Evolutionary conservation across 1,284 basidiomycete genomes (phyloP), one percentile per base, ranked within the genome.

Genomic region (Coriolopsis trogii): DNA sequence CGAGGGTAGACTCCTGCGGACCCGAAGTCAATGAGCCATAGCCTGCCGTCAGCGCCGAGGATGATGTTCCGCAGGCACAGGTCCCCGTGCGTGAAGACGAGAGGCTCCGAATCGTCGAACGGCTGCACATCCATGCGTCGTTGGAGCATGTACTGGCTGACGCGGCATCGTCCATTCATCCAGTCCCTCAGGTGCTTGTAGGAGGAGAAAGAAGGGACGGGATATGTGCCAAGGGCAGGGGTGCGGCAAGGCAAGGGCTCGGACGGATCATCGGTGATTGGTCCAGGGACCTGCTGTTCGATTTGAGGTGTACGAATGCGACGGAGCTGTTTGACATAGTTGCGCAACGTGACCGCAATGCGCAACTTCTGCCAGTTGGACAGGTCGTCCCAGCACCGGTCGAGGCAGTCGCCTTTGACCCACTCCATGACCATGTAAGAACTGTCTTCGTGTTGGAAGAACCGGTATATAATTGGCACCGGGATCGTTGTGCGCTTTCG

Each of bases 1-100:
- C 34, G 43, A 1, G 69, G 69, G 46, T 68, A 71, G 30, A 63
- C 58, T 8, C 70, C 69, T 1, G 68, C 44, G 24, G 25, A 60
- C 2, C 45, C 65, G 60, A 64, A 70, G 50, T 69, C 67, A 15
- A 71, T 51, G 10, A 71, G 38, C 64, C 67, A 71, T 3, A 70
- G 38, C 9, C 38, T 41, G 6, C 63, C 61, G 29, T 69, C 63
- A 2, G 57, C 42, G 3, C 58, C 63, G 24, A 70, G 31, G n/a
- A 66, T 49, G 36, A 71, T 46, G 45, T 70, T 65, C 26, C 62
- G 54, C 51, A 61, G 52, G 29, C 45, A 44, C 15, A 72, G 49
- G 45, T 70, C 66, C 2, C 53, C 45, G 42, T 70, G 69, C 1
- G 56, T 59, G 39, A 69, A 56, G 6, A 70, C 68, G 7, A 71